Conservation (phyloP, 2,329 filamentous ascomycete genomes). For the Exophiala spinifera region DNA sequence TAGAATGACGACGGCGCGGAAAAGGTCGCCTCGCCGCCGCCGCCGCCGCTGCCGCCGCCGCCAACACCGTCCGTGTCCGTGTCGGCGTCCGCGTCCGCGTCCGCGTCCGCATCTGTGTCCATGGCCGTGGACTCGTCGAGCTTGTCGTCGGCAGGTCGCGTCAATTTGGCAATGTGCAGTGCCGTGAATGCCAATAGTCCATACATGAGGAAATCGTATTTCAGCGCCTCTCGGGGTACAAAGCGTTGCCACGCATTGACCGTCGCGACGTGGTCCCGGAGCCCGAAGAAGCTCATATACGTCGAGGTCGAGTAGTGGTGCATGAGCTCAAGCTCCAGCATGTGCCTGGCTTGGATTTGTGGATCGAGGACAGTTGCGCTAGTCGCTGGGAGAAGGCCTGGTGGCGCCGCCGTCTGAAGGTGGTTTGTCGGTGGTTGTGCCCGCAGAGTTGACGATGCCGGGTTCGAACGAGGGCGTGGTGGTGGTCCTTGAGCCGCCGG, state of each 20-base stretch:
- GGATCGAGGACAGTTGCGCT: conserved; percentile 7
- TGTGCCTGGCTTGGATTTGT: conserved; percentile 23
- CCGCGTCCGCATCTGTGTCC: too few relatives aligned
- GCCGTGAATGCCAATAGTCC: conserved; percentile 39
- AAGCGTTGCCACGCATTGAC: conserved; percentile 35
- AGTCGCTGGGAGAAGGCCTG: too few relatives aligned
- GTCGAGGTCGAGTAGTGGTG: conserved; percentile 47
- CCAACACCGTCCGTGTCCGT: too few relatives aligned
- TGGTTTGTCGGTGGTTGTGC: too few relatives aligned
- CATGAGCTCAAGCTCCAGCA: conserved; percentile 51
- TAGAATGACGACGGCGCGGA: conserved; percentile 23
- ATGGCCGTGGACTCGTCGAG: conserved; percentile 8
- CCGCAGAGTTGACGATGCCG: too few relatives aligned
- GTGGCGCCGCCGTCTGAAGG: too few relatives aligned
- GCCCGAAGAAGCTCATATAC: conserved; percentile 42
- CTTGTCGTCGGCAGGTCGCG: conserved; percentile 22
- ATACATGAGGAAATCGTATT: conserved; percentile 41
- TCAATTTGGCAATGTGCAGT: conserved; percentile 31
- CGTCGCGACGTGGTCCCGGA: conserved; percentile 35
- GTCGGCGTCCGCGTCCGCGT: too few relatives aligned
- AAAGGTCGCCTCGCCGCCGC: too few relatives aligned
- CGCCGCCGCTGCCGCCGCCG: too few relatives aligned
- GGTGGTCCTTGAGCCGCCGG: not conserved
- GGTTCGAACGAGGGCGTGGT: too few relatives aligned
- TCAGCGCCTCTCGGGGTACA: conserved; percentile 38